phyloP scores from a whole-genome alignment of 768 basidiomycete genomes.

The Nidularia pulvinata region DNA sequence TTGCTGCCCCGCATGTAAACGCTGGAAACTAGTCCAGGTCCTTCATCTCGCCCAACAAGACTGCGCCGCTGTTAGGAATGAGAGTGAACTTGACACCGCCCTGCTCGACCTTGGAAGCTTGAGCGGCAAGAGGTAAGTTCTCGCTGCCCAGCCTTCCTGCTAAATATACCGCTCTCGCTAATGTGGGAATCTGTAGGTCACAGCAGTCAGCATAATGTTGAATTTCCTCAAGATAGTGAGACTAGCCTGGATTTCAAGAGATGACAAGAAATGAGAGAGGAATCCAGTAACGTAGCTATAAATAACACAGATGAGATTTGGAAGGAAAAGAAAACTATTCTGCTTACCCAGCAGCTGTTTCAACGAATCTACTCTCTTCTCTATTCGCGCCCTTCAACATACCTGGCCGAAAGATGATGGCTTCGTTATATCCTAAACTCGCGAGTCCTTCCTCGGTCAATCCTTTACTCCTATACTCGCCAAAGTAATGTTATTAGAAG shows the following conservation, averaged over 20 bases:
- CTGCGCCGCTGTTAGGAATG: conserved; percentile 52
- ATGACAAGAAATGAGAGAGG: conserved; percentile 33
- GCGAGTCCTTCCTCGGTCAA: conserved; percentile 72
- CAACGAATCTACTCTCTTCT: conserved; percentile 31
- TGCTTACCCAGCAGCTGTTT: conserved; percentile 41
- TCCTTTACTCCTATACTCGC: conserved; percentile 76
- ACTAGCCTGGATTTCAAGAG: conserved; percentile 43
- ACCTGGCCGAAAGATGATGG: conserved; percentile 68
- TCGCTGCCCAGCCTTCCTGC: conserved; percentile 58
- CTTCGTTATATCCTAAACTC: conserved; percentile 65
- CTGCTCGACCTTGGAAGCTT: conserved; percentile 36
- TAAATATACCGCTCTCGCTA: conserved; percentile 52
- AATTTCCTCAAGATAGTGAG: background rate
- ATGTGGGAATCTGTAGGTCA: conserved; percentile 38
- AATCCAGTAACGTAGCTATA: conserved; percentile 32
- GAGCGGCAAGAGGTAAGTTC: conserved; percentile 38
- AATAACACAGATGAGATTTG: background rate
- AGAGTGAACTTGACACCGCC: conserved; percentile 45
- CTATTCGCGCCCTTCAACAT: conserved; percentile 50
- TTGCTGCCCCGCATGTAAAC: too few relatives aligned
- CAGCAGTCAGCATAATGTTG: background rate
- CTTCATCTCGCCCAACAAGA: conserved; percentile 32
- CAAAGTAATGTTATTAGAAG: background rate
- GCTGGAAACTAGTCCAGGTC: background rate
- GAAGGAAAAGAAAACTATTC: background rate